Evolutionary conservation across 768 basidiomycete species (phyloP).

Genomic region (Gloeopeniophorella convolvens): DNA sequence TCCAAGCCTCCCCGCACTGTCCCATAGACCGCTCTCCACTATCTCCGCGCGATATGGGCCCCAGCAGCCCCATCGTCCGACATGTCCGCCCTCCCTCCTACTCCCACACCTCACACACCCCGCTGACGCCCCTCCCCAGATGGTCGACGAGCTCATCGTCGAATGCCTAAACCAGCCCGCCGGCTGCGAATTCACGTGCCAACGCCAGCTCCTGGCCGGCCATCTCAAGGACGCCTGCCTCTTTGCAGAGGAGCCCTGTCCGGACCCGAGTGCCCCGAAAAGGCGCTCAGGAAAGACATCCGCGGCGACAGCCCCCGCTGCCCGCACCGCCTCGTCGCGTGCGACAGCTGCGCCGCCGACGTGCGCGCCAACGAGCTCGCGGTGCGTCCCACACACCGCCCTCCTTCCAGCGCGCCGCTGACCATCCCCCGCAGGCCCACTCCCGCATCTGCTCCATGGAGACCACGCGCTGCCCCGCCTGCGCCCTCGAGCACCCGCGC

Average conservation of each 20-base stretch:
- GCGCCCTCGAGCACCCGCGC: conserved; percentile 32
- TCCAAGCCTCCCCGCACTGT: conserved; percentile 63
- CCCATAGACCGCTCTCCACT: conserved; percentile 79
- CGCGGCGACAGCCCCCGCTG: conserved; percentile 20
- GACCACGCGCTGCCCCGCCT: conserved; percentile 35
- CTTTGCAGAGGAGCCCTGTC: conserved; percentile 49
- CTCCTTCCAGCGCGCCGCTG: conserved; percentile 1
- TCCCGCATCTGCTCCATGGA: conserved; percentile 33
- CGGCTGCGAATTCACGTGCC: conserved; percentile 59
- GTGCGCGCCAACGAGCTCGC: conserved; percentile 34
- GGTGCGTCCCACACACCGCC: conserved; percentile 30
- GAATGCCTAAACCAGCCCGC: conserved; percentile 55
- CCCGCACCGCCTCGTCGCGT: conserved; percentile 33
- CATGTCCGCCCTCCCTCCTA: conserved; percentile 44
- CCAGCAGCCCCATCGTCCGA: conserved; percentile 71
- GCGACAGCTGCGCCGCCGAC: conserved; percentile 25
- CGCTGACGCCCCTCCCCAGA: conserved; percentile 33
- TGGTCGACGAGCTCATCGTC: conserved; percentile 77
- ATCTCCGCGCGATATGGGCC: conserved; percentile 45
- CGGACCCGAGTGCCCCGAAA: conserved; percentile 39
- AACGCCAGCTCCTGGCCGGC: conserved; percentile 56
- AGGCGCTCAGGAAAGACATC: conserved; percentile 40
- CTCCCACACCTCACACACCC: not conserved
- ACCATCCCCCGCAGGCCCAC: conserved; percentile 26
- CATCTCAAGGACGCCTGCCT: conserved; percentile 61